Evolutionary conservation across 208 protist species (phyloP).

Genomic region (Phytomonas sp.): DNA sequence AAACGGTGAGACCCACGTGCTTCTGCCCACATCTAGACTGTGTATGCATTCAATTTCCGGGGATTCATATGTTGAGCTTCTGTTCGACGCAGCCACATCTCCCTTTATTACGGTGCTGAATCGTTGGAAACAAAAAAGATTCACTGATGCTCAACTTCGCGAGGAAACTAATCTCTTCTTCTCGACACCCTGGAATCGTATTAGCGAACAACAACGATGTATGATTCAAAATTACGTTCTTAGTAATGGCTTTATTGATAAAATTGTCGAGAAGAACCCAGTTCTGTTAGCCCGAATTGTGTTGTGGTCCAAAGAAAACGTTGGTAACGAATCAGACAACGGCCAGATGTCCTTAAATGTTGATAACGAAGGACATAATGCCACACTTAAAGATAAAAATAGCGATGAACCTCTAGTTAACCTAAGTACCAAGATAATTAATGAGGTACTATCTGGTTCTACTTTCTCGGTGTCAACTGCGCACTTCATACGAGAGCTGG

Average conservation of each 20-base stretch:
- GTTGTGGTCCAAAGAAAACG: slow-evolving; percentile 15
- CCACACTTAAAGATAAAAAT: not conserved
- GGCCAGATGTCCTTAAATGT: not conserved
- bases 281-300: slow-evolving; percentile 30
- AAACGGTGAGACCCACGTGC: slow-evolving; percentile 29
- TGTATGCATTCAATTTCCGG: not conserved
- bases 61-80: slow-evolving; percentile 14
- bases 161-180: slow-evolving; percentile 15
- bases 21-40: slow-evolving; percentile 11
- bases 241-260: slow-evolving; percentile 8
- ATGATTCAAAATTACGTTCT: slow-evolving; percentile 10
- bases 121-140: slow-evolving; percentile 15
- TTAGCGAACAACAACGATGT: slow-evolving; percentile 7
- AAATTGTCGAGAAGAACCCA: slow-evolving; percentile 35
- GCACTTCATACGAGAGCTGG: slow-evolving; percentile 10
- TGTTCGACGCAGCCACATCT: slow-evolving; percentile 32
- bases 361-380: not conserved
- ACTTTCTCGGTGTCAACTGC: not conserved
- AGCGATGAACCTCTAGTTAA: slow-evolving; percentile 1
- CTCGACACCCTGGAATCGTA: not conserved
- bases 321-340: not conserved
- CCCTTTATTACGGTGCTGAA: slow-evolving; percentile 21
- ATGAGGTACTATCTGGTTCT: not conserved
- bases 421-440: not conserved
- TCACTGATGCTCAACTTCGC: slow-evolving; percentile 20